Evolutionary conservation across 768 basidiomycete genomes (phyloP).

Genomic region (Suillus hirtellus): DNA sequence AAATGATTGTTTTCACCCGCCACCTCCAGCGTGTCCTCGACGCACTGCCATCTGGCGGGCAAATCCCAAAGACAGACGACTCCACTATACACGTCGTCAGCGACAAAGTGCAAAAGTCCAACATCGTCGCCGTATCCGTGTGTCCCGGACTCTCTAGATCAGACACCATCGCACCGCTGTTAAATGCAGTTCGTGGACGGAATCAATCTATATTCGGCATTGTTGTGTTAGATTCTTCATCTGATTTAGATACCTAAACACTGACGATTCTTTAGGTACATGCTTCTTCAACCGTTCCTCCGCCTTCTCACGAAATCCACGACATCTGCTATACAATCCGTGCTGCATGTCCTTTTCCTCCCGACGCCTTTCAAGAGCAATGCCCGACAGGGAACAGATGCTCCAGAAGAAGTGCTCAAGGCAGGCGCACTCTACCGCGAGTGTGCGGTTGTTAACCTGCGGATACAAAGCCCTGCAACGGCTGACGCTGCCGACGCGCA

Average conservation of each 20-base stretch:
- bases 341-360: slow-evolving; percentile 81
- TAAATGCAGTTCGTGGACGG: slow-evolving; percentile 29
- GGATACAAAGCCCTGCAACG: slow-evolving; percentile 33
- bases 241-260: slow-evolving; percentile 11
- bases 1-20: slow-evolving; percentile 61
- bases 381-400: slow-evolving; percentile 25
- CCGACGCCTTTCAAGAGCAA: slow-evolving; percentile 74
- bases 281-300: slow-evolving; percentile 65
- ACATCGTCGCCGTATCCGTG: slow-evolving; percentile 72
- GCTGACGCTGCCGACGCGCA: slow-evolving; percentile 36
- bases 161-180: slow-evolving; percentile 59
- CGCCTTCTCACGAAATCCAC: slow-evolving; percentile 72
- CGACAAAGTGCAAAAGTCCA: slow-evolving; percentile 55
- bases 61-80: slow-evolving; percentile 43
- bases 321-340: slow-evolving; percentile 60
- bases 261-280: slow-evolving; percentile 47
- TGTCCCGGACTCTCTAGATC: slow-evolving; percentile 75
- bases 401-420: slow-evolving; percentile 65
- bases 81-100: slow-evolving; percentile 38
- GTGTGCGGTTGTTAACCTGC: slow-evolving; percentile 61
- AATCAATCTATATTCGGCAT: slow-evolving; percentile 45
- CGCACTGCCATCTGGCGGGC: slow-evolving; percentile 67
- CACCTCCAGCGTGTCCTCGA: slow-evolving; percentile 87
- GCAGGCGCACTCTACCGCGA: slow-evolving; percentile 79
- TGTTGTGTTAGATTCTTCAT: slow-evolving; percentile 44